Evolutionary conservation across 495 filamentous ascomycete genomes (phyloP), one percentile per base, ranked within the genome.

Genomic region (Penicillium canescens): DNA sequence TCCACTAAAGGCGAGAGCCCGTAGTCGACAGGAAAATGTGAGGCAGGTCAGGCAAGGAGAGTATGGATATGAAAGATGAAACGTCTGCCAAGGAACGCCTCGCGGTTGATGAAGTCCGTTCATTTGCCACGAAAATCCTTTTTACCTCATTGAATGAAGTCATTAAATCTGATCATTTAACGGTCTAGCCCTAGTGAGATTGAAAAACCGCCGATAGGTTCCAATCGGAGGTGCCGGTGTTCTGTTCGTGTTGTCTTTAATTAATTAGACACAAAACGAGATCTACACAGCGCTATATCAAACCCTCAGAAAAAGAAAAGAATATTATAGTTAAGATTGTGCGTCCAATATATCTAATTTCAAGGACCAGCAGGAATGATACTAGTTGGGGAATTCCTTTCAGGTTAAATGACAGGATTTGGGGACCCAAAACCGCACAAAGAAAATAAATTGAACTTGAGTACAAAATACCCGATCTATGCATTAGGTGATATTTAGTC

Each of bases 41-140:
- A 33, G 7, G 12, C 12, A 14, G 11, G 16, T 41, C 18, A 35
- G 37, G 21, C 24, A 38, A 20, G 38, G 18, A 4, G 18, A 13
- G 38, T n/a, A 34, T 20, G 26, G 2, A 31, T 31, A 38, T 41
- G 38, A 10, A 31, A 40, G 20, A 42, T 51, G 48, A 51, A 51
- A 51, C 39, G n/a, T 2, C 31, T 28, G 49, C 49, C 49, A 51
- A 51, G 40, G 43, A 38, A 41, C 39, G 49, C 49, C 49, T 43
- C 38, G 48, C 48, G 48, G 39, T 51, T 23, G 49, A 42, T 12
- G 9, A 16, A 24, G 20, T 28, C 40, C 49, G 49, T 36, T 43
- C 40, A 43, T 43, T 51, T 42, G 39, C 46, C 33, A 36, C 11
- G 12, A 21, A 38, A 13, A 13, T 24, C 14, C 24, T 16, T 18